phyloP scores from a whole-genome alignment of 2,329 filamentous ascomycete genomes.

The Cladophialophora chaetospira region DNA sequence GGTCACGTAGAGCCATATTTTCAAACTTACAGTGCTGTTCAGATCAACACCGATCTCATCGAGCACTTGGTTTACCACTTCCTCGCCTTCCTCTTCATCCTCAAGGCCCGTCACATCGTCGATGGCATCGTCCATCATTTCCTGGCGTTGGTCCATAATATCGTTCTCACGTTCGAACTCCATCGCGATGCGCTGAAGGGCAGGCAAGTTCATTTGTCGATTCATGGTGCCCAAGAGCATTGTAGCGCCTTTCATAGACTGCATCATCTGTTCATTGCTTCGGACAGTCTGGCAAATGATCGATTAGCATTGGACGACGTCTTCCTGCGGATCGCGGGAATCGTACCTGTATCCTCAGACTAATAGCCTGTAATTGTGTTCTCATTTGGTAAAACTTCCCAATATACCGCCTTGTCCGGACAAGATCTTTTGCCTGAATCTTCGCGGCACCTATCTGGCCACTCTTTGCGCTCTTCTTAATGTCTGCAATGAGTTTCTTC shows the following conservation, averaged over 20 bases:
- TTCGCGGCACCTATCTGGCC: constrained; percentile 98
- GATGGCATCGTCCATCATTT: constrained; percentile 99
- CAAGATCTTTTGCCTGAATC: constrained; percentile 96
- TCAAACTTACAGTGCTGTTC: constrained; percentile 75
- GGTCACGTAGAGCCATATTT: constrained; percentile 7
- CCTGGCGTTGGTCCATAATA: constrained; percentile 97
- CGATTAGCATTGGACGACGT: constrained; percentile 8
- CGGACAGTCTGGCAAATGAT: constrained; percentile 73
- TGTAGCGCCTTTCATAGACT: constrained; percentile 98
- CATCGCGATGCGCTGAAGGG: constrained; percentile 94
- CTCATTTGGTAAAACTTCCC: constrained; percentile 99
- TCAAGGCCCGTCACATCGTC: constrained; percentile 92
- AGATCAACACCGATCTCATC: constrained; percentile 97
- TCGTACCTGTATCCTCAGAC: constrained; percentile 81
- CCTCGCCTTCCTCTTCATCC: constrained; percentile 92
- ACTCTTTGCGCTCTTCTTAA: constrained; percentile 98
- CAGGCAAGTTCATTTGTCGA: constrained; percentile 93
- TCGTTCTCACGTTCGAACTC: constrained; percentile 99
- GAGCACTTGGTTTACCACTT: constrained; percentile 93
- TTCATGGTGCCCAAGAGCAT: constrained; percentile 96
- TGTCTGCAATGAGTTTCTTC: constrained; percentile 92
- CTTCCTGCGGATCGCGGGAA: neutral
- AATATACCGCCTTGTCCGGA: constrained; percentile 82
- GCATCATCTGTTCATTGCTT: constrained; percentile 99
- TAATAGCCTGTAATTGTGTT: constrained; percentile 95